Percentiles rank a stretch among this genome's conserved stretches.
These are phyloP conservation scores for Ordospora pajunii DNA, from an alignment of 371 early-diverging fungal species.

Conservation along the genomic window DNA sequence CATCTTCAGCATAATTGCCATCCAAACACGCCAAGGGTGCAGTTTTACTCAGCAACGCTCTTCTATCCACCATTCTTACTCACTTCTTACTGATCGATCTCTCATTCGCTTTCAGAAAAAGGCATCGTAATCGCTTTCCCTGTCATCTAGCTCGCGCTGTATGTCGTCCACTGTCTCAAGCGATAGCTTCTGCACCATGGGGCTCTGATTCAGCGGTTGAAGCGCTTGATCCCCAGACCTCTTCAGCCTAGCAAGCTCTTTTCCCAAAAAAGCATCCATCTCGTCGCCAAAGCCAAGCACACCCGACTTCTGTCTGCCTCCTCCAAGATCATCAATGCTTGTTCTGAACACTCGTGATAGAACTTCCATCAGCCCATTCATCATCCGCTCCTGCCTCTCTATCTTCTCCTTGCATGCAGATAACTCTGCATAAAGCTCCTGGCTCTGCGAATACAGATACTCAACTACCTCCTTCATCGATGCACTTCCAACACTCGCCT, in stretches of 20 bases:
- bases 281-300: not conserved
- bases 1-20: no score
- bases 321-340: not conserved
- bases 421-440: conserved; percentile 46
- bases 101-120: not conserved
- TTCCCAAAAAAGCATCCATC: not conserved
- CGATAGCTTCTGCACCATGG: not conserved
- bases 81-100: no score
- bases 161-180: not conserved
- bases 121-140: not conserved
- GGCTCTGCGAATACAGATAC: conserved; percentile 46
- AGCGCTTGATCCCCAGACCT: no score
- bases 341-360: conserved; percentile 51
- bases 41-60: no score
- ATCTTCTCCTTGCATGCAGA: conserved; percentile 51
- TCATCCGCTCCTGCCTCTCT: conserved; percentile 58
- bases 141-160: not conserved
- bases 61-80: no score
- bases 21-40: no score
- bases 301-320: not conserved
- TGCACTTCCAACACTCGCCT: not conserved
- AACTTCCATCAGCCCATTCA: conserved; percentile 56
- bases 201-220: no score
- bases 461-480: conserved; percentile 36
- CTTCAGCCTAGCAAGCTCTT: not conserved